Conservation (phyloP, 495 filamentous ascomycete species). For the Xeromyces bisporus region DNA sequence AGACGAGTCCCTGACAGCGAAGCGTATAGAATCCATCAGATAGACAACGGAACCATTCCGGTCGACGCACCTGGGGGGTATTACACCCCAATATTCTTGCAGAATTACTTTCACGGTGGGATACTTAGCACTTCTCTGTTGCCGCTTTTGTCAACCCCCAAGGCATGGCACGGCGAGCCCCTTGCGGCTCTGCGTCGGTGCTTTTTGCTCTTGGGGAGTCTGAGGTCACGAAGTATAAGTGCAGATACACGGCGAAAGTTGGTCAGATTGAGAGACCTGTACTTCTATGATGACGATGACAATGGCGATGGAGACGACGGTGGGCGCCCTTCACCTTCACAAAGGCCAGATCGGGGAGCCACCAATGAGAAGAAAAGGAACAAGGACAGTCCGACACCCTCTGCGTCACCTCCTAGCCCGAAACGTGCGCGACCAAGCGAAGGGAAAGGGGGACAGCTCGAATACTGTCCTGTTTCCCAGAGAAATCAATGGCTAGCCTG, state of each 20-base stretch:
- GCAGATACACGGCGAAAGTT: neutral
- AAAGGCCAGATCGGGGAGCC: neutral
- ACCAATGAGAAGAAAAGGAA: neutral
- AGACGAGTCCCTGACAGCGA: neutral
- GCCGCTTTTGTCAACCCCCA: too few species aligned
- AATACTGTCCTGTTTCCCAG: neutral
- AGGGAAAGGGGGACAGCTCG: neutral
- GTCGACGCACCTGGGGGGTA: neutral
- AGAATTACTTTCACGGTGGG: neutral
- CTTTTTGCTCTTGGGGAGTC: neutral
- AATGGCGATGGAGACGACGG: neutral
- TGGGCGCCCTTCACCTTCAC: neutral
- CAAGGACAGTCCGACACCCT: neutral
- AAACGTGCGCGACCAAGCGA: neutral
- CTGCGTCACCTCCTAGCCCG: neutral
- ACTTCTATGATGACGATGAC: neutral
- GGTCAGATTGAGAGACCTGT: neutral
- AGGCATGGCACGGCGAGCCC: neutral
- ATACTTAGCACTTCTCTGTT: neutral
- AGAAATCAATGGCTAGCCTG: neutral
- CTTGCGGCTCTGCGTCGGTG: neutral
- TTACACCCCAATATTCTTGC: neutral
- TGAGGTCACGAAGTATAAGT: too few species aligned
- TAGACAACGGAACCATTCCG: neutral
- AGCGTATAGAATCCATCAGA: neutral